Conservation (phyloP, 768 basidiomycete genomes). For the Pulveroboletus ravenelii region DNA sequence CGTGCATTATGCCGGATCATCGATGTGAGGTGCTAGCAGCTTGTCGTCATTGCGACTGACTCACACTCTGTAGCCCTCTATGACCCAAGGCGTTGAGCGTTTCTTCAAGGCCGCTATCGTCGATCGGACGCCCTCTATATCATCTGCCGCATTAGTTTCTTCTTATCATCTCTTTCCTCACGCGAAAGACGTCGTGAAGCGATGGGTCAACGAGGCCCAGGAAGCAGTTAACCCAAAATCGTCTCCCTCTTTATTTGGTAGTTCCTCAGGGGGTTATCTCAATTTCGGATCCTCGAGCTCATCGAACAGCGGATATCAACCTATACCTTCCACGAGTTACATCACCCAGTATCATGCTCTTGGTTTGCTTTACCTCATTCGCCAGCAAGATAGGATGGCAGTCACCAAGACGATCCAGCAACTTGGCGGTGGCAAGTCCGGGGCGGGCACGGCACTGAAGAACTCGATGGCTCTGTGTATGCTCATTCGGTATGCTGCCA, state of each 20-base stretch:
- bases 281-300: slow-evolving; percentile 59
- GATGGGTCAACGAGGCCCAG: slow-evolving; percentile 99
- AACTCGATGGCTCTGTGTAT: slow-evolving; percentile 98
- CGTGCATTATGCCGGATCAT: slow-evolving; percentile 94
- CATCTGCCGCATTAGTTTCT: slow-evolving; percentile 93
- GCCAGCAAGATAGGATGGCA: slow-evolving; percentile 98
- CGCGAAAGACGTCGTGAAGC: slow-evolving; percentile 93
- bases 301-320: slow-evolving; percentile 61
- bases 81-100: slow-evolving; percentile 97
- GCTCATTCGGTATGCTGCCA: slow-evolving; percentile 97
- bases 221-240: slow-evolving; percentile 92
- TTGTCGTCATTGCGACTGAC: slow-evolving; percentile 33
- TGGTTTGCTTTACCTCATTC: slow-evolving; percentile 88
- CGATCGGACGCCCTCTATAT: slow-evolving; percentile 91
- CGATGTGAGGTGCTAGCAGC: slow-evolving; percentile 61
- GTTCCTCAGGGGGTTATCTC: slow-evolving; percentile 57
- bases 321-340: slow-evolving; percentile 83
- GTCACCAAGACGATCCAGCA: slow-evolving; percentile 99
- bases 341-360: slow-evolving; percentile 97
- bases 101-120: slow-evolving; percentile 99
- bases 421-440: slow-evolving; percentile 83
- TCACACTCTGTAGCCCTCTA: slow-evolving; percentile 70
- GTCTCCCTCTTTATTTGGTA: slow-evolving; percentile 61
- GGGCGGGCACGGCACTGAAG: slow-evolving; percentile 78
- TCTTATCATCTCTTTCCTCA: slow-evolving; percentile 94